phyloP scores from a whole-genome alignment of 83 land plant species.

The Picea engelmannii region DNA sequence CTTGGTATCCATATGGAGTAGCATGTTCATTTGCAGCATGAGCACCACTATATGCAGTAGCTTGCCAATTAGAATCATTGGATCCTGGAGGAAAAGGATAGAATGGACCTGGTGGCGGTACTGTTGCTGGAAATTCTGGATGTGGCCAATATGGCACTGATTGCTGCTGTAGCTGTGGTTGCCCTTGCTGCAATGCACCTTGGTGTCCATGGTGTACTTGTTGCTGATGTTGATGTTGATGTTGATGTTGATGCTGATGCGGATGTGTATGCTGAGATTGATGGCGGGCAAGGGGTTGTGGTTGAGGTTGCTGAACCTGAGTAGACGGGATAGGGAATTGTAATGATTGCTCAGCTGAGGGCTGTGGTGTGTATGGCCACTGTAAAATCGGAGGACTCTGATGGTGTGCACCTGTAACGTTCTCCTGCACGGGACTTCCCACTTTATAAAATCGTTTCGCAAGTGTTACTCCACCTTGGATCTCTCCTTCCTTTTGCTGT shows the following conservation, averaged over 20 bases:
- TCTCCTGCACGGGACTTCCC: conserved; percentile 16
- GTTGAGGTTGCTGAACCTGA: background rate
- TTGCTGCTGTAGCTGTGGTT: conserved; percentile 13
- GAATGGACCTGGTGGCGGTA: conserved; percentile 12
- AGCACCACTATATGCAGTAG: conserved; percentile 11
- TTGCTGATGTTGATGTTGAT: background rate
- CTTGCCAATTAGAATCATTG: conserved; percentile 20
- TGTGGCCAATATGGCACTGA: conserved; percentile 23
- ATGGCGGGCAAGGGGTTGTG: background rate
- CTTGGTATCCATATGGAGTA: conserved; percentile 26
- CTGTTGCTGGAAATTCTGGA: conserved; percentile 10
- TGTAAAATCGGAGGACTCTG: conserved; percentile 3
- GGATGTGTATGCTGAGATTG: background rate
- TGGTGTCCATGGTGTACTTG: background rate
- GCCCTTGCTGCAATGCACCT: background rate
- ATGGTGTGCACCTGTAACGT: conserved; percentile 6
- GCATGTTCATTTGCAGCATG: conserved; percentile 10
- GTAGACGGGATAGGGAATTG: conserved; percentile 3
- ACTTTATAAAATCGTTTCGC: conserved; percentile 14
- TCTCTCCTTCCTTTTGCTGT: conserved; percentile 16
- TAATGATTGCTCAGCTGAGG: conserved; percentile 1
- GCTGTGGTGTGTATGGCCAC: conserved; percentile 9
- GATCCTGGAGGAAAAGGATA: conserved; percentile 23
- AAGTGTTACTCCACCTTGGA: conserved; percentile 13
- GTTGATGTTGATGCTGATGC: background rate